Percentiles rank a stretch among this genome's conserved stretches.
These are phyloP conservation scores for Coemansia sp. DNA, from an alignment of 192 early-diverging fungal species.

Conservation along the genomic window DNA sequence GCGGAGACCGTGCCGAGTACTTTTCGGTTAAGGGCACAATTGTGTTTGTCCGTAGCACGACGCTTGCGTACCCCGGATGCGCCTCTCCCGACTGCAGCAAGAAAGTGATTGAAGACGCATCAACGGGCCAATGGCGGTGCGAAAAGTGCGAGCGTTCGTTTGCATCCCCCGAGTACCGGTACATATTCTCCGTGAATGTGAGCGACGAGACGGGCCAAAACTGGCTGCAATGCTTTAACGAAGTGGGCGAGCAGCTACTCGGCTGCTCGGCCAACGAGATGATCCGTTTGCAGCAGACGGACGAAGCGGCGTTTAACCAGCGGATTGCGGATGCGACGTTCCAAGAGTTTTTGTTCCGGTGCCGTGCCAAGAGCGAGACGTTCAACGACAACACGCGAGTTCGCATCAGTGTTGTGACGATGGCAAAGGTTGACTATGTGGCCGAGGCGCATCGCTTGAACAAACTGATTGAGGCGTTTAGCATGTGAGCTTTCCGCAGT, in stretches of 20 bases:
- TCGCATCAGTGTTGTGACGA: constrained; percentile 52
- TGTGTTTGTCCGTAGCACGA: constrained; percentile 70
- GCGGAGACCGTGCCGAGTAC: constrained; percentile 72
- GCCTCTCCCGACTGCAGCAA: constrained; percentile 78
- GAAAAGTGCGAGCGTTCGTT: constrained; percentile 81
- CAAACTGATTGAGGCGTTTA: constrained; percentile 48
- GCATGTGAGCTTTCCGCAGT: constrained; percentile 5
- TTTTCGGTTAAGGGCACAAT: constrained; percentile 73
- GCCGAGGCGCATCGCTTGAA: constrained; percentile 57
- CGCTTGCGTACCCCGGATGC: constrained; percentile 82
- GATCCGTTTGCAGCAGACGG: constrained; percentile 54
- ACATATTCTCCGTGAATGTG: constrained; percentile 70
- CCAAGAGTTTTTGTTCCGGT: constrained; percentile 70
- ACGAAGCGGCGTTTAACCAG: constrained; percentile 57
- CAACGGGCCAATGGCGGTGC: constrained; percentile 75
- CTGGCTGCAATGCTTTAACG: constrained; percentile 89
- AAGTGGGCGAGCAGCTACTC: constrained; percentile 66
- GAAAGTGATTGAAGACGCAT: constrained; percentile 72
- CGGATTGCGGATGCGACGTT: constrained; percentile 61
- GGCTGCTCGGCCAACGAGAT: constrained; percentile 72
- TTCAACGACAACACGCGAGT: constrained; percentile 68
- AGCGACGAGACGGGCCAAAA: constrained; percentile 77
- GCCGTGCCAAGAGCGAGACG: constrained; percentile 59
- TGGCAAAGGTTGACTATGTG: constrained; percentile 60
- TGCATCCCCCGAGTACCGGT: constrained; percentile 76